Evolutionary conservation across 2,329 filamentous ascomycete species (phyloP).

Genomic region (Calycina herbarum): DNA sequence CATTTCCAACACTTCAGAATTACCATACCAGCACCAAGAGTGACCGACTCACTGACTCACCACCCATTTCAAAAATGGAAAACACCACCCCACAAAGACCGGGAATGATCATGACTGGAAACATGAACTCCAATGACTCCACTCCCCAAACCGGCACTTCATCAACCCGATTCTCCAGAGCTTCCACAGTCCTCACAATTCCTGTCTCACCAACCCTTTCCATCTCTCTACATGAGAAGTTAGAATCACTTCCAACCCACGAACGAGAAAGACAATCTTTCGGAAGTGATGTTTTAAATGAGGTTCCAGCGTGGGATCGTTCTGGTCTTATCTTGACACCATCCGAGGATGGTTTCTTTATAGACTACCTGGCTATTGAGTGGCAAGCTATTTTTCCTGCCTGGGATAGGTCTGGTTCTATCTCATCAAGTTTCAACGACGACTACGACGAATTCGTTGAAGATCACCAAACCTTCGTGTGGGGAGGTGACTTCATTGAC

Average conservation of each 20-base stretch:
- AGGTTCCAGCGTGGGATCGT: not conserved
- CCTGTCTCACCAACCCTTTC: not conserved
- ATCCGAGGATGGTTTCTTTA: not conserved
- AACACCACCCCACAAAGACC: not conserved
- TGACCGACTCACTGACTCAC: not conserved
- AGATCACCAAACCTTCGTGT: not conserved
- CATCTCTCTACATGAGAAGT: not conserved
- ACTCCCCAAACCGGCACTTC: not conserved
- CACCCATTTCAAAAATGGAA: not conserved
- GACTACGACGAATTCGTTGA: not conserved
- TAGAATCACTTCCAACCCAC: not conserved
- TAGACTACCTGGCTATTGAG: no score
- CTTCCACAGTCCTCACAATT: not conserved
- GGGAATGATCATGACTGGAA: not conserved
- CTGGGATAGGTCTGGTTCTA: not conserved
- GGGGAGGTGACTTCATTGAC: not conserved
- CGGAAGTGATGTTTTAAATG: not conserved
- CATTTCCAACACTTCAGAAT: not conserved
- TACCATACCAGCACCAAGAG: not conserved
- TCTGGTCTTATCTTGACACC: not conserved
- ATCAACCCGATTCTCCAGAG: not conserved
- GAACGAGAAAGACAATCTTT: not conserved
- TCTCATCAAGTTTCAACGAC: not conserved
- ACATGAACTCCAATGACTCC: not conserved
- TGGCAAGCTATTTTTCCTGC: not conserved